Evolutionary conservation across 2,329 filamentous ascomycete genomes (phyloP), one percentile per base, ranked within the genome.

Genomic region (Graphilbum ipis-grandicollis): DNA sequence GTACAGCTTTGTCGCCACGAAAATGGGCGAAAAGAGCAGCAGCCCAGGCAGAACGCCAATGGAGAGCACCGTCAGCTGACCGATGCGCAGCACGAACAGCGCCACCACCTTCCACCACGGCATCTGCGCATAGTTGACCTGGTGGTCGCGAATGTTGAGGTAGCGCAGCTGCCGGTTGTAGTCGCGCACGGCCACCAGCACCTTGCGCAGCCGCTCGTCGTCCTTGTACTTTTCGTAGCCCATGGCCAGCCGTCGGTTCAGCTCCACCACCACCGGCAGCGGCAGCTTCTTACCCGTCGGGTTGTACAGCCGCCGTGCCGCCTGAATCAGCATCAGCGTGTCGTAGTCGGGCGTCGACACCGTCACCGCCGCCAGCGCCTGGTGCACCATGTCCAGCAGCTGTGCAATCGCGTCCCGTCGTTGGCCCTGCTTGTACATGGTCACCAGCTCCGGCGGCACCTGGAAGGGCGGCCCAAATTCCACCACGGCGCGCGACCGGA

Each of bases 301-400:
- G 51, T 93, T 94, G 60, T 98, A 98, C 21, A 98, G 66, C 35
- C 90, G 75, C 43, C 90, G 74, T 7, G 86, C 88, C 28, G 88
- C 86, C 68, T 96, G 90, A 41, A 96, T 93, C 47, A 92, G 69
- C 86, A 93, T 93, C 18, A 96, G 66, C 4, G 88, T 96, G 49
- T 96, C 88, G 56, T 93, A 94, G 56, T 96, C 84, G 3, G 88
- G 86, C 28, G 82, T 77, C 13, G 83, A 88, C 29, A 94, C 85
- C 4, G 88, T 96, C 39, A 96, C 90, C 3, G 86, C 72, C 43
- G 81, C 75, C 34, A 96, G 68, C 26, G 79, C 73, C 52, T 92
- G 75, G 50, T 93, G 85, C 35, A 94, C 81, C 38, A 75, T 83
- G 48, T 93, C 83, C 38, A 98, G 64, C 31, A 94, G 68, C 48